Evolutionary conservation across 179 eudicot species (phyloP).

Genomic region (Spergularia azorica): DNA sequence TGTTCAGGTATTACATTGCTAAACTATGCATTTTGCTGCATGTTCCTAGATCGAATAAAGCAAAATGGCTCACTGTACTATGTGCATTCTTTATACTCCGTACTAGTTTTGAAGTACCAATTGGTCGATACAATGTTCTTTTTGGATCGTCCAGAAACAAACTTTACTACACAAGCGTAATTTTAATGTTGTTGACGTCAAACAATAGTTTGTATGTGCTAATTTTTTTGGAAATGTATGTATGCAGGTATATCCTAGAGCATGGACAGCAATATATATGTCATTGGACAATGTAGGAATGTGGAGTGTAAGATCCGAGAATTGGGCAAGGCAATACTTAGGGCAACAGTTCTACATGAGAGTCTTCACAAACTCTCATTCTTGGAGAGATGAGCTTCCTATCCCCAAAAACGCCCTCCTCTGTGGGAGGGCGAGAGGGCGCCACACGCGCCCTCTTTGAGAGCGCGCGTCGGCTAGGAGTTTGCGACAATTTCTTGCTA

Average conservation of each 20-base stretch:
- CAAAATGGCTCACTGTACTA: no score
- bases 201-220: no score
- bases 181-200: no score
- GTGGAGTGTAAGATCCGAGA: slow-evolving; percentile 57
- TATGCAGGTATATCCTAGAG: slow-evolving; percentile 50
- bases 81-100: no score
- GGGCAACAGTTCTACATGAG: slow-evolving; percentile 56
- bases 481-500: background rate
- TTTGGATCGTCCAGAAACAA: no score
- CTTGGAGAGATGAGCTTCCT: slow-evolving; percentile 46
- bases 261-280: slow-evolving; percentile 53
- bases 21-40: no score
- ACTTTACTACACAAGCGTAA: no score
- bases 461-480: no score
- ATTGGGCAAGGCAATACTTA: slow-evolving; percentile 45
- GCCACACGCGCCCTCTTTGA: slow-evolving; percentile 44
- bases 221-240: slow-evolving; percentile 3
- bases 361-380: slow-evolving; percentile 37
- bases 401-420: slow-evolving; percentile 55
- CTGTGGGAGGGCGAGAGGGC: slow-evolving; percentile 48
- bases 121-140: background rate
- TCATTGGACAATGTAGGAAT: slow-evolving; percentile 52
- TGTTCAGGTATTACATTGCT: slow-evolving; percentile 35
- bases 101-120: background rate
- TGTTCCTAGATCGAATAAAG: no score